These are phyloP conservation scores for Debaryomyces castellii DNA, from an alignment of 805 yeast genomes.

Conservation along the genomic window DNA sequence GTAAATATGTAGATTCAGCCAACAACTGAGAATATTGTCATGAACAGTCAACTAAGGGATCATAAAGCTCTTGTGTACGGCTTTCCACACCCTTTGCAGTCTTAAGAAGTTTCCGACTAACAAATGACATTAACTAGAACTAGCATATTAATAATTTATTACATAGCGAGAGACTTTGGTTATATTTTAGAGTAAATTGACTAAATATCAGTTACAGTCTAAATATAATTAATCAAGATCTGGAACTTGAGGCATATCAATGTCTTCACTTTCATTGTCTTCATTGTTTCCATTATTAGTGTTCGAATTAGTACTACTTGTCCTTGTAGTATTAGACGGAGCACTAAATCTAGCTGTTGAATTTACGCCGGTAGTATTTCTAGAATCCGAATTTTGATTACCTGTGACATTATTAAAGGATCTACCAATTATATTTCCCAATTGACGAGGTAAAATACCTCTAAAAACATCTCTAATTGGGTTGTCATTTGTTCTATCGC, in stretches of 20 bases:
- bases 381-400: background rate
- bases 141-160: too few species aligned
- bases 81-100: too few species aligned
- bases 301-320: background rate
- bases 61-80: too few species aligned
- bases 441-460: slow-evolving; percentile 13
- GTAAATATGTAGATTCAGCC: too few species aligned
- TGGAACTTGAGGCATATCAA: slow-evolving; percentile 12
- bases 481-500: background rate
- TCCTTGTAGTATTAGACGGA: background rate
- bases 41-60: too few species aligned
- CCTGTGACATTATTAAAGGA: slow-evolving; percentile 7
- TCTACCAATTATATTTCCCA: slow-evolving; percentile 10
- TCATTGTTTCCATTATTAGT: background rate
- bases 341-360: background rate
- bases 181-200: background rate
- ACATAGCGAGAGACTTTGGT: too few species aligned
- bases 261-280: slow-evolving; percentile 5
- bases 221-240: slow-evolving; percentile 12
- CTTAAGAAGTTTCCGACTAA: too few species aligned
- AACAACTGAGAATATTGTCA: too few species aligned
- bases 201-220: background rate
- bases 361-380: background rate
- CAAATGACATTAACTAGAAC: too few species aligned
- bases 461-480: slow-evolving; percentile 12